phyloP scores from a whole-genome alignment of 23 red algal genomes.

The Chondrus crispus region DNA sequence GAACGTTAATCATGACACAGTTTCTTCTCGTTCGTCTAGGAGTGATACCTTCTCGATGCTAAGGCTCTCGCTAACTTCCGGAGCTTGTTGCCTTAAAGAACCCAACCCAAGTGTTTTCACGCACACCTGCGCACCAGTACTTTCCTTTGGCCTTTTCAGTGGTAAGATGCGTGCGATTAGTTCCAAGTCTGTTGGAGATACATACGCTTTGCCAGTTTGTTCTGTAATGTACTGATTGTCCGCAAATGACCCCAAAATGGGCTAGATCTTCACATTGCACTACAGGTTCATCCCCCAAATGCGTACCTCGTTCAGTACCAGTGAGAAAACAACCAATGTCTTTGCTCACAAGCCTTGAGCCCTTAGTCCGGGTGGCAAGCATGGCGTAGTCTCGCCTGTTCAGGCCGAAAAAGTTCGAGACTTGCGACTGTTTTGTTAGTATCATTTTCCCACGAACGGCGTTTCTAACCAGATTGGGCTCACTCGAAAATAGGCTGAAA shows the following conservation, averaged over 20 bases:
- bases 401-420: background rate
- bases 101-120: background rate
- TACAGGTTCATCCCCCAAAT: background rate
- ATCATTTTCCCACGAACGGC: background rate
- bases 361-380: background rate
- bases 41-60: no score
- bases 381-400: background rate
- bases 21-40: no score
- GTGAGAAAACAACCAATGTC: background rate
- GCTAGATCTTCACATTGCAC: background rate
- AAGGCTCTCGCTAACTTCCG: no score
- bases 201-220: background rate
- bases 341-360: background rate
- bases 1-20: no score
- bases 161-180: background rate
- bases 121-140: background rate
- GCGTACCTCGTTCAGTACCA: background rate
- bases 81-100: no score
- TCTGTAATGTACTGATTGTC: background rate
- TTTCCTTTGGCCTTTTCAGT: background rate
- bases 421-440: background rate
- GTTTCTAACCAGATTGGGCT: background rate
- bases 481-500: background rate
- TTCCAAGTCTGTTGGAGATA: background rate
- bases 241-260: background rate